Conservation (phyloP, 345 rosid genomes). For the Ceriops tagal region DNA sequence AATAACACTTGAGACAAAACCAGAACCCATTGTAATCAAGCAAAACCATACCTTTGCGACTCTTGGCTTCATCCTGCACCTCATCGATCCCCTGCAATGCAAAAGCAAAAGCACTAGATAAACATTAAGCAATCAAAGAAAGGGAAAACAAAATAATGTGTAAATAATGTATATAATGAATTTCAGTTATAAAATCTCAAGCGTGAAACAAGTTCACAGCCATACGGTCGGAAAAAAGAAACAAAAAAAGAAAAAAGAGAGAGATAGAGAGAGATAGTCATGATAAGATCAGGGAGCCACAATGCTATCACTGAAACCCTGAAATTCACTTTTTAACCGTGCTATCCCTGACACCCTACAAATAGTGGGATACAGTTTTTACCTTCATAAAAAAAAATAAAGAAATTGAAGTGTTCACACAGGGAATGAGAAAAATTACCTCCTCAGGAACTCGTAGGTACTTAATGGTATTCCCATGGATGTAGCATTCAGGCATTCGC, state of each 20-base stretch:
- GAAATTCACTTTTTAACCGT: not conserved
- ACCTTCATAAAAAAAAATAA: too few relatives aligned
- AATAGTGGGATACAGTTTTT: too few relatives aligned
- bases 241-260: too few relatives aligned
- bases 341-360: too few relatives aligned
- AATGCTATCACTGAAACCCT: not conserved
- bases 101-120: constrained; percentile 14
- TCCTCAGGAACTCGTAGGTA: constrained; percentile 99
- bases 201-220: not conserved
- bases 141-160: not conserved
- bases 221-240: not conserved
- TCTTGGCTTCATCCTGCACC: constrained; percentile 78
- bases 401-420: not conserved
- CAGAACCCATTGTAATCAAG: not conserved
- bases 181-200: not conserved
- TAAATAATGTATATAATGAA: not conserved
- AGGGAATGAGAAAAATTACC: constrained; percentile 38
- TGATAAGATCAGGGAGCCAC: not conserved
- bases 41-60: constrained; percentile 47
- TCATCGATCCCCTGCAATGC: constrained; percentile 64
- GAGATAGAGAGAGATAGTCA: too few relatives aligned
- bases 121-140: not conserved
- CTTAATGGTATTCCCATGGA: constrained; percentile 95
- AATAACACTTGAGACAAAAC: not conserved
- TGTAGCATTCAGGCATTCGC: constrained; percentile 99